Percentiles rank a stretch among this genome's conserved stretches.
Conservation (phyloP, 495 filamentous ascomycete genomes). For the Lentithecium fluviatile region DNA sequence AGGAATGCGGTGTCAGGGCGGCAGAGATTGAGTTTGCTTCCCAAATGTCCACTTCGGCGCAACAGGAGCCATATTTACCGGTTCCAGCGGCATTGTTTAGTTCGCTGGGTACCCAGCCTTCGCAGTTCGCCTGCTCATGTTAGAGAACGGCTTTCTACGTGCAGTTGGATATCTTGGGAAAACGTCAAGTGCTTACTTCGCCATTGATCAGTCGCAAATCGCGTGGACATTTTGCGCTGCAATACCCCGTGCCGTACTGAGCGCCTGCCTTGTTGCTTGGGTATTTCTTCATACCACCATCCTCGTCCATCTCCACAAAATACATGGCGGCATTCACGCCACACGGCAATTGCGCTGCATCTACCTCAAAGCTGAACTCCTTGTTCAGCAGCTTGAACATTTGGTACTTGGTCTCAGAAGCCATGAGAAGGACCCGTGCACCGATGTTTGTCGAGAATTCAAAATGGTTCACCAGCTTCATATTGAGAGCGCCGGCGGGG, state of each 20-base stretch:
- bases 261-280: conserved; percentile 58
- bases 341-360: conserved; percentile 59
- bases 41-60: conserved; percentile 36
- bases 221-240: conserved; percentile 63
- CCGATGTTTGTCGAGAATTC: conserved; percentile 40
- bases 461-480: conserved; percentile 35
- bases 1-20: conserved; percentile 42
- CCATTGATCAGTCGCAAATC: conserved; percentile 59
- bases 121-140: conserved; percentile 41
- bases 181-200: conserved; percentile 41
- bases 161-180: not conserved
- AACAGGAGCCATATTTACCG: conserved; percentile 49
- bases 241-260: conserved; percentile 67
- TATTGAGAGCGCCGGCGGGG: conserved; percentile 31
- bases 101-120: conserved; percentile 58
- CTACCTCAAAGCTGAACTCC: conserved; percentile 64
- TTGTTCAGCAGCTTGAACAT: conserved; percentile 57
- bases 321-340: conserved; percentile 70
- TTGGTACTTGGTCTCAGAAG: conserved; percentile 56
- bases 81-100: conserved; percentile 61
- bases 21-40: conserved; percentile 36
- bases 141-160: not conserved
- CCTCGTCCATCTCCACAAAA: conserved; percentile 60
- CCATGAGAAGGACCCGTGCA: conserved; percentile 63
- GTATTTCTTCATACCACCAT: conserved; percentile 53